phyloP scores from a whole-genome alignment of 1,284 basidiomycete species.

The Melampsora medusae region DNA sequence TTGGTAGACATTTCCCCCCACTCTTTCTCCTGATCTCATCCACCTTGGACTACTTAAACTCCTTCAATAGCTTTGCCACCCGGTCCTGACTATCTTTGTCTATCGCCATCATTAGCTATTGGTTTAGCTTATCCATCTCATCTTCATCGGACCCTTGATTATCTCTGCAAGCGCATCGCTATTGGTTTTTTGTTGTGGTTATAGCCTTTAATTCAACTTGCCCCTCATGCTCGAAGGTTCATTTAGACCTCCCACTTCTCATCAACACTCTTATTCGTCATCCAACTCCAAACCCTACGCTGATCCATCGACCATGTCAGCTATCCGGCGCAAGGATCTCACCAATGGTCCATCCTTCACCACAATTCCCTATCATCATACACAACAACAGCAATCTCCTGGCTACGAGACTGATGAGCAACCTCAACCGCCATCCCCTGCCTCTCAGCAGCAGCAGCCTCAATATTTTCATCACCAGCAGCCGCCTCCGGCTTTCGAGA shows the following conservation, averaged over 20 bases:
- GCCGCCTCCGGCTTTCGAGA: slow-evolving; percentile 1
- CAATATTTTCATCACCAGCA: slow-evolving; percentile 9
- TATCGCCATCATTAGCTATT: too few relatives aligned
- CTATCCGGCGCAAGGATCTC: slow-evolving; percentile 27
- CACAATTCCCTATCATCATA: slow-evolving; percentile 15
- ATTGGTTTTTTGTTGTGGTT: background rate
- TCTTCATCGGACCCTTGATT: too few relatives aligned
- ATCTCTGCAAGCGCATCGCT: too few relatives aligned
- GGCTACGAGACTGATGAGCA: slow-evolving; percentile 42
- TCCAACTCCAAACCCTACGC: slow-evolving; percentile 6
- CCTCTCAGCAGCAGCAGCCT: background rate
- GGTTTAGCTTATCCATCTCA: too few relatives aligned
- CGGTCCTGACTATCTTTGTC: too few relatives aligned
- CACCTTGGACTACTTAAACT: too few relatives aligned
- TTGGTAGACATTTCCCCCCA: too few relatives aligned
- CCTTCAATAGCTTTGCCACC: too few relatives aligned
- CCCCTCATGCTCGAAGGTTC: slow-evolving; percentile 43
- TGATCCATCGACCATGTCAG: slow-evolving; percentile 8
- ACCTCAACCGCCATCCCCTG: slow-evolving; percentile 11
- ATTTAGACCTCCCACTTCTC: slow-evolving; percentile 25
- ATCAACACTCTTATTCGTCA: slow-evolving; percentile 13
- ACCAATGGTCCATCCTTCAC: slow-evolving; percentile 23
- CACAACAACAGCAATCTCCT: slow-evolving; percentile 17
- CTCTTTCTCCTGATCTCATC: too few relatives aligned
- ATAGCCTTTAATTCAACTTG: background rate